Conservation (phyloP, 108 stramenopile species). For the Pseudonitzschia delicatissima region DNA sequence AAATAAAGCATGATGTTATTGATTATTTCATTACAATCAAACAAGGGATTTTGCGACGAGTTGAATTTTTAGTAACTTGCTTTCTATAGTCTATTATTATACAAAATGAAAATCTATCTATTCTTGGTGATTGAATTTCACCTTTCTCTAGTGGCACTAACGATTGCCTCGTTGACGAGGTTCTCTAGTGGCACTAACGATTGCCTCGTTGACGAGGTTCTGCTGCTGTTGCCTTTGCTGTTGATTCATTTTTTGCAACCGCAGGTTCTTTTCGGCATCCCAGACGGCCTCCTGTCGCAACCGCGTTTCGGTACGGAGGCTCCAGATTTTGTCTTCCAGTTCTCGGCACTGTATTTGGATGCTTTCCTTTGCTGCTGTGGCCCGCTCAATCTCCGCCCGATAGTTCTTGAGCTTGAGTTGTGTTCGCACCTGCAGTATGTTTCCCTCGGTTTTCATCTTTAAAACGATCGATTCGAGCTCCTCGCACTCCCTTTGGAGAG, state of each 20-base stretch:
- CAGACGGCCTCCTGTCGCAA: neutral
- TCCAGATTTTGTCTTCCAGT: neutral
- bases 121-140: no score
- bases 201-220: neutral
- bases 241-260: no score
- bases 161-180: neutral
- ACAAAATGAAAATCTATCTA: no score
- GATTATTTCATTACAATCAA: no score
- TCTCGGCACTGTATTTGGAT: neutral
- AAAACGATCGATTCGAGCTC: neutral
- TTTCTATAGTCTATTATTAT: no score
- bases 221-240: neutral
- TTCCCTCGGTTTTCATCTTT: neutral
- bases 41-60: no score
- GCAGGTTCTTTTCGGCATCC: neutral
- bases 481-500: neutral
- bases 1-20: no score
- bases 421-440: slow-evolving; percentile 1
- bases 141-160: no score
- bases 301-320: neutral
- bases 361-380: neutral
- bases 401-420: neutral
- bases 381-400: neutral
- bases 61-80: no score
- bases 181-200: no score